Evolutionary conservation across 1,284 basidiomycete genomes (phyloP).

Genomic region (Ganoderma lucidum): DNA sequence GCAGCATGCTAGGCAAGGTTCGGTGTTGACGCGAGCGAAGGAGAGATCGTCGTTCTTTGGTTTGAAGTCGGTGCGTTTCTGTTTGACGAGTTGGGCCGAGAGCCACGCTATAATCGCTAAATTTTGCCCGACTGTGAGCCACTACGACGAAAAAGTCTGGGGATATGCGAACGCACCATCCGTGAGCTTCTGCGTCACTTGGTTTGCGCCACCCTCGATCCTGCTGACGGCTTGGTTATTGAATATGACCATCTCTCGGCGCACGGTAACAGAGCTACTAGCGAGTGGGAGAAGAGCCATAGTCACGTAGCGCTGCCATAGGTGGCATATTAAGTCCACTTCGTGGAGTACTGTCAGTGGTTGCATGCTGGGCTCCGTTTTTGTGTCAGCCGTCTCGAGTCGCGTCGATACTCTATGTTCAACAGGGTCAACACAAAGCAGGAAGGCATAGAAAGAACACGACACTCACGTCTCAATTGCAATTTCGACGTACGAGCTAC

Average conservation of each 20-base stretch:
- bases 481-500: conserved; percentile 88
- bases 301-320: conserved; percentile 97
- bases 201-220: conserved; percentile 89
- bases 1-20: conserved; percentile 91
- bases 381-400: conserved; percentile 79
- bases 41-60: conserved; percentile 96
- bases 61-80: conserved; percentile 97
- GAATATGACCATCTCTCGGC: conserved; percentile 94
- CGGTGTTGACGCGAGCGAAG: conserved; percentile 94
- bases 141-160: background rate
- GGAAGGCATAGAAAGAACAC: conserved; percentile 10
- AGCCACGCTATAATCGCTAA: conserved; percentile 77
- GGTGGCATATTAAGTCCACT: conserved; percentile 91
- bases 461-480: conserved; percentile 87
- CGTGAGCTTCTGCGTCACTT: conserved; percentile 82
- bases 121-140: conserved; percentile 1
- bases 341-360: conserved; percentile 72
- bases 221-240: conserved; percentile 91
- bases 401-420: conserved; percentile 70
- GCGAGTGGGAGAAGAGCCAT: conserved; percentile 92
- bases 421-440: conserved; percentile 16
- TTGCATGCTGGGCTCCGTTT: conserved; percentile 83
- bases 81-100: conserved; percentile 81
- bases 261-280: conserved; percentile 84
- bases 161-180: conserved; percentile 67